Evolutionary conservation across 345 rosid genomes (phyloP).

Genomic region (Xanthoceras sorbifolium): DNA sequence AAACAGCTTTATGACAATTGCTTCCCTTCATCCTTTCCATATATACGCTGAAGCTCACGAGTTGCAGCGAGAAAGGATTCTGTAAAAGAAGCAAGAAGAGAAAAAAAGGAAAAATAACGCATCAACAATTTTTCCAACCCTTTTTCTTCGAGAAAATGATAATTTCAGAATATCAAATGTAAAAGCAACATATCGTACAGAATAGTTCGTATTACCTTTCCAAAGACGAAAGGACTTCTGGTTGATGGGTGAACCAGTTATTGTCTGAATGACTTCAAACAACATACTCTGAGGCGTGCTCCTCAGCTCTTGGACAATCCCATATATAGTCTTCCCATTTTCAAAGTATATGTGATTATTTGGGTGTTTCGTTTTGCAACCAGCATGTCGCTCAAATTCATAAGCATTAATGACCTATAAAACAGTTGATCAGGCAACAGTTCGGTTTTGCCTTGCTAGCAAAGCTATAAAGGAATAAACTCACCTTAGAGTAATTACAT

Average conservation of each 20-base stretch:
- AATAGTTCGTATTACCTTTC: conserved; percentile 48
- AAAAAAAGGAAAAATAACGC: not conserved
- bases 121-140: not conserved
- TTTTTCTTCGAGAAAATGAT: not conserved
- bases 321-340: conserved; percentile 62
- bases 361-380: conserved; percentile 65
- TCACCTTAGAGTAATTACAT: conserved; percentile 55
- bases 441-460: not conserved
- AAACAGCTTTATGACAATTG: conserved; percentile 30
- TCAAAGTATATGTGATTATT: conserved; percentile 65
- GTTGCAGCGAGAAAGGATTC: conserved; percentile 60
- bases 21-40: conserved; percentile 50
- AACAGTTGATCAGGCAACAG: conserved; percentile 11
- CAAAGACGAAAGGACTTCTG: conserved; percentile 57
- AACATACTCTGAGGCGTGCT: conserved; percentile 59
- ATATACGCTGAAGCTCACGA: conserved; percentile 61
- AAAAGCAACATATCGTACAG: conserved; percentile 7
- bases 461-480: conserved; percentile 12
- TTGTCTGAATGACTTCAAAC: conserved; percentile 55
- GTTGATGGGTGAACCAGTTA: conserved; percentile 58
- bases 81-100: conserved; percentile 23
- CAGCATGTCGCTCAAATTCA: conserved; percentile 65
- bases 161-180: not conserved
- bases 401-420: conserved; percentile 52
- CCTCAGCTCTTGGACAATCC: conserved; percentile 60